phyloP scores from a whole-genome alignment of 306 rosid species.

The Prunus davidiana region DNA sequence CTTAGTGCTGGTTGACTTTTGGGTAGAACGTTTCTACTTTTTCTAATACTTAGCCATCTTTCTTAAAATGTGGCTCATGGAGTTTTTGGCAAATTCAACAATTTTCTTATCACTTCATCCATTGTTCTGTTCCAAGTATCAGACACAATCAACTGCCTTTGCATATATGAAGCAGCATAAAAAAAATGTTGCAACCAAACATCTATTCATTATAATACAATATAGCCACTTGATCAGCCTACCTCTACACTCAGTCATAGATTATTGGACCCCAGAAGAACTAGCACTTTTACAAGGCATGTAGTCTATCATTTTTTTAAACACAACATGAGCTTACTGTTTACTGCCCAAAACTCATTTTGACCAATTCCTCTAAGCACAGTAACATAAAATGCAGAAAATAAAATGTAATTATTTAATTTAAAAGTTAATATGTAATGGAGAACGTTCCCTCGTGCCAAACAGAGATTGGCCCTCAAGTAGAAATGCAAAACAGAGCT shows the following conservation, averaged over 20 bases:
- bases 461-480: neutral
- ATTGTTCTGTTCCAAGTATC: neutral
- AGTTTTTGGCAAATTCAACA: neutral
- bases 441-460: neutral
- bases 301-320: neutral
- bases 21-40: neutral
- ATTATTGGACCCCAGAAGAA: neutral
- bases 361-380: neutral
- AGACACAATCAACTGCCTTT: neutral
- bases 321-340: neutral
- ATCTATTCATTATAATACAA: neutral
- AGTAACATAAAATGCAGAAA: neutral
- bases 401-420: neutral
- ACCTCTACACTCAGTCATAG: neutral
- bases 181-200: neutral
- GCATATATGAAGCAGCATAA: neutral
- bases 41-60: neutral
- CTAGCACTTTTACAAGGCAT: neutral
- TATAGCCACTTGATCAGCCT: no score
- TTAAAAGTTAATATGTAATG: neutral
- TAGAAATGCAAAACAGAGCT: neutral
- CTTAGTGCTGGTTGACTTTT: neutral
- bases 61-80: neutral
- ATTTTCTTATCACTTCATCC: neutral
- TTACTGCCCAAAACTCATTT: neutral